Base-by-base conservation (phyloP, 768 basidiomycete genomes). In the Suillus weaverae region DNA sequence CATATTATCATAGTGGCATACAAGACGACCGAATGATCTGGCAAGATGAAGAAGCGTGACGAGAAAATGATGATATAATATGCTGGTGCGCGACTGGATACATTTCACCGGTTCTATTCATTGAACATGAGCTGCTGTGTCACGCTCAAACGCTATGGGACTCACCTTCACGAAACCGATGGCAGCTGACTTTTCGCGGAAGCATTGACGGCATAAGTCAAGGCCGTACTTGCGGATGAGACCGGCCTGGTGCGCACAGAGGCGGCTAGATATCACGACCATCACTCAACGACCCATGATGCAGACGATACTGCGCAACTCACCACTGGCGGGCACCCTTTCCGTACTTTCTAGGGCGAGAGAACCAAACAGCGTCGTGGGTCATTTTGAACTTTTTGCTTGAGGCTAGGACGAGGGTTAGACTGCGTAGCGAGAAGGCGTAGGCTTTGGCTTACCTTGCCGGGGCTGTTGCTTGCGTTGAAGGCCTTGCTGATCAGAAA, bases 361-460 rank as follows among this genome's bases (percentile, higher is more conserved):
- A 94, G 82, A 95, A 95, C 95, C 95, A 97, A 82, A 97, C 89
- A 73, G 94, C 90, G 86, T 96, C 93, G 93, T 97, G 95, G 75
- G 95, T 95, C 95, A 97, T 94, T 82, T 86, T 89, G 66, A 59
- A 26, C 0, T 66, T 64, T 67, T 41, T 32, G 30, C 26, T 61
- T 35, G 62, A 67, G 46, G 54, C 67, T 67, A 61, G 3, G 4
- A 33, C 16, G n/a, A 5, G 22, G 50, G 35, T 20, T 13, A 36
- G 56, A 57, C 5, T n/a, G 53, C 10, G 55, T 46, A 64, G 46
- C 14, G 30, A 55, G 18, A 3, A 43, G 7, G 20, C 0, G 59
- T 65, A 54, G 62, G 43, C 10, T 30, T 5, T 33, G n/a, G 61
- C 63, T 36, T 48, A 76, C 73, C 64, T 76, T 68, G 73, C 62